Conservation (phyloP, 805 yeast genomes). For the Cyberlindnera petersonii region DNA sequence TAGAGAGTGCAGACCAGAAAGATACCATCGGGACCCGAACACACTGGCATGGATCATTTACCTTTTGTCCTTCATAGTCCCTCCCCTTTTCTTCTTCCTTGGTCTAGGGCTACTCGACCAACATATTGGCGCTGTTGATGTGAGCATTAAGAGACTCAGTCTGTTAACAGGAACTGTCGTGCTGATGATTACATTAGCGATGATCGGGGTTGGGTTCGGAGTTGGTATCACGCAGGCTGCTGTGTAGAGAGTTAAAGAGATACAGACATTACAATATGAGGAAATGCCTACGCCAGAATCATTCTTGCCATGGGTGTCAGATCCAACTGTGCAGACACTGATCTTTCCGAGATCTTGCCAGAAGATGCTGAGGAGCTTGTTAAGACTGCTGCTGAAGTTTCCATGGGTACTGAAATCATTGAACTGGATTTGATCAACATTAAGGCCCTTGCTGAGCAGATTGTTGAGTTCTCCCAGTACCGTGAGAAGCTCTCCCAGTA, state of each 20-base stretch:
- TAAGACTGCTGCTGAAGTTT: constrained; percentile 95
- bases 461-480: constrained; percentile 92
- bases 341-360: constrained; percentile 84
- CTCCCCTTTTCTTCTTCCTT: constrained; percentile 29
- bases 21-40: constrained; percentile 7
- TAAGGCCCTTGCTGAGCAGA: constrained; percentile 88
- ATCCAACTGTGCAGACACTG: constrained; percentile 85
- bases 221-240: constrained; percentile 33
- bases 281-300: constrained; percentile 92
- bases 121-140: constrained; percentile 11
- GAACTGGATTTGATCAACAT: constrained; percentile 85
- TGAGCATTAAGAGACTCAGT: constrained; percentile 17
- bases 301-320: constrained; percentile 92
- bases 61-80: constrained; percentile 22
- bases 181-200: constrained; percentile 29
- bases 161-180: constrained; percentile 19
- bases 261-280: too few relatives aligned
- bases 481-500: constrained; percentile 94
- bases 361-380: constrained; percentile 91
- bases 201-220: constrained; percentile 45
- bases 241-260: too few relatives aligned
- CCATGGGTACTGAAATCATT: constrained; percentile 99
- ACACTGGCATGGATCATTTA: constrained; percentile 6
- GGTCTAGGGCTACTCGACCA: constrained; percentile 26
- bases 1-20: constrained; percentile 10